phyloP scores from a whole-genome alignment of 768 basidiomycete species.

The Mycena floridula region DNA sequence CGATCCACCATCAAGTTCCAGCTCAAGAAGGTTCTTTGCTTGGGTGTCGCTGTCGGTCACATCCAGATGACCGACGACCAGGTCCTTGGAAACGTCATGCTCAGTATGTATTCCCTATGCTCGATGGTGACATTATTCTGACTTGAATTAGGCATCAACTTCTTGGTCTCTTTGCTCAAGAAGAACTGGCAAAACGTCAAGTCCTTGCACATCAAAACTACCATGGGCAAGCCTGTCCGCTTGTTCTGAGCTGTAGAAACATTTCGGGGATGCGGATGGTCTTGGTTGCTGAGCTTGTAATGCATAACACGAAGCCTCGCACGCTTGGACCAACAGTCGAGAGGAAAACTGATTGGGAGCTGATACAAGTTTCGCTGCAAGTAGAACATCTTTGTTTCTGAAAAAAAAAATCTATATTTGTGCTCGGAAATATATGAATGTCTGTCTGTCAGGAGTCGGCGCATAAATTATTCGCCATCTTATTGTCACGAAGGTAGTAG shows the following conservation, averaged over 20 bases:
- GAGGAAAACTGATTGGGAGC: conserved; percentile 86
- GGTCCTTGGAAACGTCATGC: conserved; percentile 95
- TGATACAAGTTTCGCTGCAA: conserved; percentile 28
- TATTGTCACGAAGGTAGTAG: no score
- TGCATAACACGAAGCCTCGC: conserved; percentile 96
- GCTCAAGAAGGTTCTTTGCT: conserved; percentile 97
- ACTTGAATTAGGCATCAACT: conserved; percentile 79
- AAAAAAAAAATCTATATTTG: background rate
- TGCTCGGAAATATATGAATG: background rate
- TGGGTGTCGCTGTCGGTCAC: conserved; percentile 98
- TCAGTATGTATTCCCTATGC: conserved; percentile 50
- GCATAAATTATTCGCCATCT: no score
- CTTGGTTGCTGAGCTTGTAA: conserved; percentile 34
- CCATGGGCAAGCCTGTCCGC: conserved; percentile 98
- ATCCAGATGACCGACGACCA: conserved; percentile 97
- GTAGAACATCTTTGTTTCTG: no score
- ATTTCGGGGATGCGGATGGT: conserved; percentile 18
- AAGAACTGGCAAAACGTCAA: conserved; percentile 99
- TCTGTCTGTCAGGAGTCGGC: no score
- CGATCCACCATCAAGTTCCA: conserved; percentile 99
- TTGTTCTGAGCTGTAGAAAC: no score
- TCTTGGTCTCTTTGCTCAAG: conserved; percentile 97
- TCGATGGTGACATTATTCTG: background rate
- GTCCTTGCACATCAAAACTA: conserved; percentile 96
- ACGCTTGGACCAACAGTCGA: conserved; percentile 96